A percentile compares a stretch with the other conserved stretches of the same genome.
Conservation (phyloP, 805 yeast genomes). For the Saturnispora hagleri region DNA sequence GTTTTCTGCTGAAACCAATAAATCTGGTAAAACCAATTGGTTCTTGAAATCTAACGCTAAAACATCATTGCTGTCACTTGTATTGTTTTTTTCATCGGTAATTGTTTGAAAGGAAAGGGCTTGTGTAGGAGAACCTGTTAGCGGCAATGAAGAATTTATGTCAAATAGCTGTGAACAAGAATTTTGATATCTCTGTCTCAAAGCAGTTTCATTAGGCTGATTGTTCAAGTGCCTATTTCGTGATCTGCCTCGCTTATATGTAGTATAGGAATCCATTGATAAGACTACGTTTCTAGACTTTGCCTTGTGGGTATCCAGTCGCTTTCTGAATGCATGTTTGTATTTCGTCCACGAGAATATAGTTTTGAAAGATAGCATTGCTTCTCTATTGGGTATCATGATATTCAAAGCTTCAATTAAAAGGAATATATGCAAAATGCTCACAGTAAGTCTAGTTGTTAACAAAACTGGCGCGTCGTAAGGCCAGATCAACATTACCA, state of each 20-base stretch:
- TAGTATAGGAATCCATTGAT: neutral
- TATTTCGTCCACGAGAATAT: slow-evolving; percentile 2
- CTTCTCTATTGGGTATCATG: slow-evolving; percentile 17
- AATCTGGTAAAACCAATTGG: neutral
- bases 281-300: neutral
- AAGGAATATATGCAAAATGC: slow-evolving; percentile 24
- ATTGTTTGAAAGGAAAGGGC: neutral
- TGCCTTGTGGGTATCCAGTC: neutral
- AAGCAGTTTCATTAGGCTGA: neutral
- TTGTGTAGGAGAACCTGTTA: neutral
- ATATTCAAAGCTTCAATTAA: slow-evolving; percentile 27
- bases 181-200: slow-evolving; percentile 1
- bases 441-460: slow-evolving; percentile 26
- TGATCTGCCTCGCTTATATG: neutral
- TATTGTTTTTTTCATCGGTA: neutral
- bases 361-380: slow-evolving; percentile 4
- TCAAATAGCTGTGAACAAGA: neutral
- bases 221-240: neutral
- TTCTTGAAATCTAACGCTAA: slow-evolving; percentile 1
- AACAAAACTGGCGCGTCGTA: slow-evolving; percentile 66
- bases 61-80: neutral
- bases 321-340: too few species aligned
- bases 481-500: slow-evolving; percentile 93
- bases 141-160: neutral
- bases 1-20: neutral